Percentiles rank a stretch among this genome's conserved stretches.
Evolutionary conservation across 2,329 filamentous ascomycete genomes (phyloP).

Genomic region (Mariannaea sp.): DNA sequence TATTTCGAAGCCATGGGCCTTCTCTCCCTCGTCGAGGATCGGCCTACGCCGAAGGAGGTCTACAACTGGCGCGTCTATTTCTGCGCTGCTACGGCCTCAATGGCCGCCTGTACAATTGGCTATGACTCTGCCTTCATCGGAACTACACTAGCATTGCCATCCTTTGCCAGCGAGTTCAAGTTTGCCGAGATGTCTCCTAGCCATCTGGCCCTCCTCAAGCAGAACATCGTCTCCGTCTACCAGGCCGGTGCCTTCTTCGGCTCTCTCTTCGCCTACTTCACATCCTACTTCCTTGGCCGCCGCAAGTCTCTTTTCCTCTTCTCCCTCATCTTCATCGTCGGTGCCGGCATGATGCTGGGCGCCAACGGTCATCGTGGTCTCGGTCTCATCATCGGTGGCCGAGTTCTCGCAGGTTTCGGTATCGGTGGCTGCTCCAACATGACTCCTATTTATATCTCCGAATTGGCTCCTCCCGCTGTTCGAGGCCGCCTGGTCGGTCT

Average conservation of each 20-base stretch:
- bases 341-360: conserved; percentile 74
- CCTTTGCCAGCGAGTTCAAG: conserved; percentile 71
- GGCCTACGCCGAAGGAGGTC: conserved; percentile 60
- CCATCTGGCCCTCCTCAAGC: conserved; percentile 63
- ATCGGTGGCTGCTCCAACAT: conserved; percentile 68
- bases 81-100: conserved; percentile 59
- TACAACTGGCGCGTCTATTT: conserved; percentile 66
- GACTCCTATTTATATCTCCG: conserved; percentile 66
- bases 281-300: conserved; percentile 70
- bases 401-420: conserved; percentile 67
- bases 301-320: conserved; percentile 67
- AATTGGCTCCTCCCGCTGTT: conserved; percentile 64
- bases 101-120: conserved; percentile 61
- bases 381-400: conserved; percentile 65
- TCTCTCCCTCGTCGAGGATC: conserved; percentile 58
- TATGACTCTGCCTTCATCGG: conserved; percentile 80
- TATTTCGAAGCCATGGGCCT: conserved; percentile 46
- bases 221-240: conserved; percentile 81
- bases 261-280: conserved; percentile 68
- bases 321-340: conserved; percentile 67
- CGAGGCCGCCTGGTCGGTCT: conserved; percentile 68
- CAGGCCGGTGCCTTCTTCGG: conserved; percentile 87
- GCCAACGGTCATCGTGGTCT: conserved; percentile 65
- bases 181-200: conserved; percentile 56
- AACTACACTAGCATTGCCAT: conserved; percentile 71